Percentiles rank a stretch among this genome's conserved stretches.
Evolutionary conservation across 225 moss, liverwort and hornwort species (phyloP).

Genomic region (Sphagnum tenellum): DNA sequence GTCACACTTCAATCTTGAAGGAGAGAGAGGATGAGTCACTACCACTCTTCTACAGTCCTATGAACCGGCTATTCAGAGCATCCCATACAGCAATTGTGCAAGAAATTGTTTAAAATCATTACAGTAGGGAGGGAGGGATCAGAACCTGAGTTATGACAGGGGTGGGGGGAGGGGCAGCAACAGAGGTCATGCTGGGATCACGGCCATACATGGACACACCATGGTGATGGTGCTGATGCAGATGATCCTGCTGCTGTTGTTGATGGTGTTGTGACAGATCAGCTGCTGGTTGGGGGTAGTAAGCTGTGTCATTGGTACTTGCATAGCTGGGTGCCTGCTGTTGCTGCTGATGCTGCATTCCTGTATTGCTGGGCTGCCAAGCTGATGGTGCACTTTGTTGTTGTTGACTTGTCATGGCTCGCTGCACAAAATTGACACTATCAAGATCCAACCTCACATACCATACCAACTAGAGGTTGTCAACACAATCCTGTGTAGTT

Average conservation of each 20-base stretch:
- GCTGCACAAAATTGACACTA: slow-evolving; percentile 26
- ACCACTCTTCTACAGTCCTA: too few relatives aligned
- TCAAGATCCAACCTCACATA: too few relatives aligned
- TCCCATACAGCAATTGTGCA: too few relatives aligned
- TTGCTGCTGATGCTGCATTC: slow-evolving; percentile 31
- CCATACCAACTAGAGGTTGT: too few relatives aligned
- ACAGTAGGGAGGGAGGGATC: background rate
- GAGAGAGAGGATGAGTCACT: too few relatives aligned
- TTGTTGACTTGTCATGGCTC: slow-evolving; percentile 83
- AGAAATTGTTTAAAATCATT: too few relatives aligned
- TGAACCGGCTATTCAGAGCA: too few relatives aligned
- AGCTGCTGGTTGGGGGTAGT: slow-evolving; percentile 52
- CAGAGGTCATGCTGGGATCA: slow-evolving; percentile 77
- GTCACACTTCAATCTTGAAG: too few relatives aligned
- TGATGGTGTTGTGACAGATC: slow-evolving; percentile 77
- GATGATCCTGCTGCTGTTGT: slow-evolving; percentile 54
- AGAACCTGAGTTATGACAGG: slow-evolving; percentile 93
- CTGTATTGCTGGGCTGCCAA: slow-evolving; percentile 66
- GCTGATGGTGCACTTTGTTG: slow-evolving; percentile 66
- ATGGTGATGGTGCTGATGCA: slow-evolving; percentile 72
- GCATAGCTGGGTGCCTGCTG: slow-evolving; percentile 45
- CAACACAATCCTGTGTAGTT: too few relatives aligned
- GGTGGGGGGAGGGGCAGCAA: slow-evolving; percentile 88
- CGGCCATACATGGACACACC: slow-evolving; percentile 92
- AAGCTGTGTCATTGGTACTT: slow-evolving; percentile 44